Percentiles rank a stretch among this genome's conserved stretches.
Conservation (phyloP, 176 grass and related monocot species). For the Musa schizocarpa region DNA sequence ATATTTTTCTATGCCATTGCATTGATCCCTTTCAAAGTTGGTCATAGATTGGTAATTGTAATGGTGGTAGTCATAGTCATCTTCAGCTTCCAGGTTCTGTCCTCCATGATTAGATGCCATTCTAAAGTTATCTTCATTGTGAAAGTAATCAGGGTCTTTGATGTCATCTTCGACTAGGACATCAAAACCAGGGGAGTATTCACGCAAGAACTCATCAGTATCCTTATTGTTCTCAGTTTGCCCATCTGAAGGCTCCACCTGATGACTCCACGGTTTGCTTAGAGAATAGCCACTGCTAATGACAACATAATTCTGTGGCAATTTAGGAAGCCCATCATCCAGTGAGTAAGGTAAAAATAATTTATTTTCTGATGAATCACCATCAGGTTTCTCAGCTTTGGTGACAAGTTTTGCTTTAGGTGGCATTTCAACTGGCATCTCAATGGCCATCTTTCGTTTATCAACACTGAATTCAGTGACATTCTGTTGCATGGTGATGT, state of each 20-base stretch:
- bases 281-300: slow-evolving; percentile 30
- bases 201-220: slow-evolving; percentile 51
- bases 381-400: slow-evolving; percentile 28
- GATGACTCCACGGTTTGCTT: slow-evolving; percentile 33
- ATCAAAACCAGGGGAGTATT: slow-evolving; percentile 62
- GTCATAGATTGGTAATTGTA: slow-evolving; percentile 40
- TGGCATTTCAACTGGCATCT: slow-evolving; percentile 3
- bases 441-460: slow-evolving; percentile 27
- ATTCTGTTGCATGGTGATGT: slow-evolving; percentile 19
- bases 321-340: slow-evolving; percentile 21
- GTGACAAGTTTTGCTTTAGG: slow-evolving; percentile 25
- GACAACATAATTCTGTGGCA: slow-evolving; percentile 33
- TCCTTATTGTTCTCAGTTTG: slow-evolving; percentile 39
- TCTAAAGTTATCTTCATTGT: slow-evolving; percentile 46
- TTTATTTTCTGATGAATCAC: slow-evolving; percentile 23
- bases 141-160: slow-evolving; percentile 57
- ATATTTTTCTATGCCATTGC: slow-evolving; percentile 41
- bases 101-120: slow-evolving; percentile 21
- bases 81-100: slow-evolving; percentile 43
- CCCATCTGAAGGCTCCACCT: slow-evolving; percentile 20
- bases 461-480: slow-evolving; percentile 11
- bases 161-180: slow-evolving; percentile 23
- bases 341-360: slow-evolving; percentile 7
- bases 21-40: slow-evolving; percentile 49
- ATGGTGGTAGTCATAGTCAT: slow-evolving; percentile 67